Conservation (phyloP, 2,329 filamentous ascomycete species). For the Cladophialophora exuberans region DNA sequence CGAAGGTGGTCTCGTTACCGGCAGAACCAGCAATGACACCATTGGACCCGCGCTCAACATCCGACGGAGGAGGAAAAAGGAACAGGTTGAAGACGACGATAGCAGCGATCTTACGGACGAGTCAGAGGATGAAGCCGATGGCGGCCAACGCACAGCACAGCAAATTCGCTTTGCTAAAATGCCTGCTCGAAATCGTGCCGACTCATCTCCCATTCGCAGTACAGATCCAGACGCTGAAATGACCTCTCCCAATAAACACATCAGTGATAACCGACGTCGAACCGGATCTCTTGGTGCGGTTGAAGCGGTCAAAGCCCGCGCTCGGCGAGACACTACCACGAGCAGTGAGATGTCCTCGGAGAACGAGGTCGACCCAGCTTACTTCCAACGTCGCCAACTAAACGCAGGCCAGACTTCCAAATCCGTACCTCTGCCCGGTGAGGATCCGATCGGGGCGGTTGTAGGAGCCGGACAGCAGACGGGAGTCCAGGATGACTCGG, state of each 20-base stretch:
- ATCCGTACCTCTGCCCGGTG: constrained; percentile 30
- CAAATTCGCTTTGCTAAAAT: constrained; percentile 97
- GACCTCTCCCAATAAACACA: constrained; percentile 59
- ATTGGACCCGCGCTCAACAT: constrained; percentile 56
- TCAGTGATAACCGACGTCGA: constrained; percentile 51
- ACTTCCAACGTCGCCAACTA: constrained; percentile 58
- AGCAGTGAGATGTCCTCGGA: constrained; percentile 70
- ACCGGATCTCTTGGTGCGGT: constrained; percentile 61
- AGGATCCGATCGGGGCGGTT: neutral
- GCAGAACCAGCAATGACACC: constrained; percentile 59
- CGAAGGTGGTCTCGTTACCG: constrained; percentile 66
- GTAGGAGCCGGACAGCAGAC: constrained; percentile 18
- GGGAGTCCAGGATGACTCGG: constrained; percentile 49
- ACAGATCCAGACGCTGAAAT: constrained; percentile 54
- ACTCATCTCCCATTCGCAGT: constrained; percentile 79
- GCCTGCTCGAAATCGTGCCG: constrained; percentile 82
- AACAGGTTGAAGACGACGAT: constrained; percentile 65
- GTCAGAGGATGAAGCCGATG: constrained; percentile 64
- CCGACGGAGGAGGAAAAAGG: constrained; percentile 56
- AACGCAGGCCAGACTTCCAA: constrained; percentile 45
- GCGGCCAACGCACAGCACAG: constrained; percentile 65
- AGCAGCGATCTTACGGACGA: constrained; percentile 69
- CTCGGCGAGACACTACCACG: constrained; percentile 64
- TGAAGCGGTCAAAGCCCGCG: constrained; percentile 56
- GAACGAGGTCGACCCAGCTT: constrained; percentile 59